Percentiles rank a stretch among this genome's conserved stretches.
Evolutionary conservation across 345 rosid genomes (phyloP).

Genomic region (Aquilaria malaccensis): DNA sequence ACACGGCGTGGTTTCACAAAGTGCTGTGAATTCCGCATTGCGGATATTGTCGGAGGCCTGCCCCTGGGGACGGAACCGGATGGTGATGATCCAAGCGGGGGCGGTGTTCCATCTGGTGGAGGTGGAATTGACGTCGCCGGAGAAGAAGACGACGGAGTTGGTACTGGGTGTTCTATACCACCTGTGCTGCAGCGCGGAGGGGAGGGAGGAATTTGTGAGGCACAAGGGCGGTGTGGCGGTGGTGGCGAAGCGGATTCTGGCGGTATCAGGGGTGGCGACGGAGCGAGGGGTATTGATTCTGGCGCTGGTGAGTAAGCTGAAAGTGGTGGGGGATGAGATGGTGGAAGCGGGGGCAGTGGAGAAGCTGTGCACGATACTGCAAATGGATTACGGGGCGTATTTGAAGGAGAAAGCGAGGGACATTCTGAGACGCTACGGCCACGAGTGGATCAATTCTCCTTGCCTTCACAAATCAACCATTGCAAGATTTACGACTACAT

Average conservation of each 20-base stretch:
- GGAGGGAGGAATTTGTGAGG: conserved; percentile 49
- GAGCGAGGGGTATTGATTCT: conserved; percentile 55
- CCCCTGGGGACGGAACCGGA: conserved; percentile 48
- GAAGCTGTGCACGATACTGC: conserved; percentile 51
- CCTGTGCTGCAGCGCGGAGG: conserved; percentile 63
- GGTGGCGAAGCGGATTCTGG: conserved; percentile 44
- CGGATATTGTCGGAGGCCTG: conserved; percentile 39
- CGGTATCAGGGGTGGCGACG: conserved; percentile 40
- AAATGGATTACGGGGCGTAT: conserved; percentile 27
- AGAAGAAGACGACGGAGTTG: conserved; percentile 47
- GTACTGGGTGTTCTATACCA: conserved; percentile 41
- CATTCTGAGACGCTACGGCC: conserved; percentile 44
- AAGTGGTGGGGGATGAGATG: conserved; percentile 52
- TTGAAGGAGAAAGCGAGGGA: conserved; percentile 46
- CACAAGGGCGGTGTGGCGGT: conserved; percentile 54
- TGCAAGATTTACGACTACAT: conserved; percentile 11
- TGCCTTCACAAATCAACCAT: conserved; percentile 30
- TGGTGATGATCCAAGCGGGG: conserved; percentile 42
- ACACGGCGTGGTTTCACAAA: conserved; percentile 22
- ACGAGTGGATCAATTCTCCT: conserved; percentile 57
- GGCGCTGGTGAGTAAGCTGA: conserved; percentile 30
- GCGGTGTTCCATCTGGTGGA: conserved; percentile 60
- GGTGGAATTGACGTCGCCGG: conserved; percentile 38
- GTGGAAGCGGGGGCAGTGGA: conserved; percentile 40
- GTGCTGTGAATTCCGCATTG: conserved; percentile 44